Evolutionary conservation across 345 rosid species (phyloP).

Genomic region (sweet orange (Citrus sinensis)): DVS_A1.0 CM039163.1:7702501-7703000

Average conservation of each 20-base stretch:
- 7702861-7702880: conserved; percentile 36
- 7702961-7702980: conserved; percentile 63
- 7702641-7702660: conserved; percentile 68
- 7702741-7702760: conserved; percentile 56
- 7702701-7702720: conserved; percentile 70
- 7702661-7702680: conserved; percentile 77
- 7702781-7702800: conserved; percentile 71
- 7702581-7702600: too few relatives aligned
- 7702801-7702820: conserved; percentile 47
- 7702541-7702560: too few relatives aligned
- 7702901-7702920: conserved; percentile 85
- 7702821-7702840: conserved; percentile 63
- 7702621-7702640: conserved; percentile 33
- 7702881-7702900: conserved; percentile 67
- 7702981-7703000: conserved; percentile 37
- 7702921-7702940: conserved; percentile 56
- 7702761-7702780: conserved; percentile 50
- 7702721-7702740: conserved; percentile 81
- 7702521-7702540: too few relatives aligned
- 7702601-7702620: too few relatives aligned
- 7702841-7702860: conserved; percentile 44
- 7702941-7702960: conserved; percentile 53
- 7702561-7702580: too few relatives aligned
- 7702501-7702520: too few relatives aligned
- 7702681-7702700: conserved; percentile 75